Conservation (phyloP, 2,329 filamentous ascomycete species). For the Trichoderma atroviride region DNA sequence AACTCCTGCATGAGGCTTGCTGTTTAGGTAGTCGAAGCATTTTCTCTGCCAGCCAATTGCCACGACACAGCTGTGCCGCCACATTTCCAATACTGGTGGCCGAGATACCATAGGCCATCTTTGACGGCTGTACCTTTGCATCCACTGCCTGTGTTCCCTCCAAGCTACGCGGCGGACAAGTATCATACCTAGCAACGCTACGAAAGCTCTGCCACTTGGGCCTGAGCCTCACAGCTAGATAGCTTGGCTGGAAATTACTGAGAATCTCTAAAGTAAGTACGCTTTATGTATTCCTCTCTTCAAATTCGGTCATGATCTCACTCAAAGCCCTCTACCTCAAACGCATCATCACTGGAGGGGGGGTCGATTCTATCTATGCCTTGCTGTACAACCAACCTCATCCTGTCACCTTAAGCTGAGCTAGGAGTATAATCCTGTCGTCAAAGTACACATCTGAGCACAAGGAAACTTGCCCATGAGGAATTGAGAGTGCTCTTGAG, state of each 20-base stretch:
- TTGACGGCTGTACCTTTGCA: constrained; percentile 10
- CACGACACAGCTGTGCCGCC: constrained; percentile 15
- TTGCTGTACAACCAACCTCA: neutral
- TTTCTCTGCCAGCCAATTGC: constrained; percentile 2
- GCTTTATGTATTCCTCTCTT: neutral
- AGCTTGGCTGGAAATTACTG: neutral
- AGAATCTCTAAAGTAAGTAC: constrained; percentile 1
- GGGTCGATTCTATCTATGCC: neutral
- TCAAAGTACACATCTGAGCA: neutral
- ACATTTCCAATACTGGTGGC: neutral
- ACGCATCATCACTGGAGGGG: neutral
- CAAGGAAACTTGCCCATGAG: neutral
- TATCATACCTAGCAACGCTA: neutral
- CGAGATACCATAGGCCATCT: constrained; percentile 8
- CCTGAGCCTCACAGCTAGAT: neutral
- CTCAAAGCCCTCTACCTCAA: too few species aligned
- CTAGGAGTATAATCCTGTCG: neutral
- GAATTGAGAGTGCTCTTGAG: neutral
- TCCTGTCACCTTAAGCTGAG: neutral
- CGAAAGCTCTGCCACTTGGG: neutral
- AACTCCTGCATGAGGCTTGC: constrained; percentile 21
- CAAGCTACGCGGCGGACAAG: neutral
- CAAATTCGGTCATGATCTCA: neutral
- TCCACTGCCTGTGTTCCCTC: neutral
- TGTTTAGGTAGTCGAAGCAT: constrained; percentile 10